A percentile compares a stretch with the other conserved stretches of the same genome.
Conservation (phyloP, 75 land plant species). For the Pseudotsuga menziesii region DNA sequence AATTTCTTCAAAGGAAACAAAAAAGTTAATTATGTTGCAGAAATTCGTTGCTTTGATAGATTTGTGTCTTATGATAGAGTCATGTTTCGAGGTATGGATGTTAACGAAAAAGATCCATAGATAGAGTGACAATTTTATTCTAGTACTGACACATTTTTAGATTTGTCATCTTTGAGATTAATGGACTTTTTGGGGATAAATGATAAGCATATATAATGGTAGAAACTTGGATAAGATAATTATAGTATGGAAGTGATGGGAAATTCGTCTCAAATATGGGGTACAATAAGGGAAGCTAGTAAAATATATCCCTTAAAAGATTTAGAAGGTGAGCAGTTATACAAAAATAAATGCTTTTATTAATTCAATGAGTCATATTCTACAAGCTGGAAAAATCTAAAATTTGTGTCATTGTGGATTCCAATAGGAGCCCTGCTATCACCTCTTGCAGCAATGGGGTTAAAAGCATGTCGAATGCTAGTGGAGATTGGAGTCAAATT, state of each 20-base stretch:
- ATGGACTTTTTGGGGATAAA: slow-evolving; percentile 8
- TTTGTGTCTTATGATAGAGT: not conserved
- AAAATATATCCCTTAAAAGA: not conserved
- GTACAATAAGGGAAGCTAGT: not conserved
- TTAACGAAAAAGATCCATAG: not conserved
- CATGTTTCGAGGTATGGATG: not conserved
- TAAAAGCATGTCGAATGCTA: slow-evolving; percentile 61
- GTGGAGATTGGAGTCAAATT: slow-evolving; percentile 63
- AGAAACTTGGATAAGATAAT: not conserved
- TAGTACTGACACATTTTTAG: not conserved
- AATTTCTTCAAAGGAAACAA: not conserved
- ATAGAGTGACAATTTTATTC: not conserved
- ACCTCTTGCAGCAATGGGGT: slow-evolving; percentile 45
- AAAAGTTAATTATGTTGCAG: not conserved
- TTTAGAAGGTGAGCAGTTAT: not conserved
- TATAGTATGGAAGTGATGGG: not conserved
- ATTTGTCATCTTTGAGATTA: not conserved
- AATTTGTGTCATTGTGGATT: slow-evolving; percentile 68
- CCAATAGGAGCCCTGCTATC: slow-evolving; percentile 58
- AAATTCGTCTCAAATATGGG: not conserved
- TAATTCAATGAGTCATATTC: not conserved
- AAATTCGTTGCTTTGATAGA: not conserved
- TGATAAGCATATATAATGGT: not conserved
- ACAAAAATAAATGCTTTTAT: not conserved
- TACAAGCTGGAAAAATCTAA: slow-evolving; percentile 49